These are phyloP conservation scores for Penicillium italicum DNA, from an alignment of 2,329 filamentous ascomycete species.

Conservation along the genomic window DNA sequence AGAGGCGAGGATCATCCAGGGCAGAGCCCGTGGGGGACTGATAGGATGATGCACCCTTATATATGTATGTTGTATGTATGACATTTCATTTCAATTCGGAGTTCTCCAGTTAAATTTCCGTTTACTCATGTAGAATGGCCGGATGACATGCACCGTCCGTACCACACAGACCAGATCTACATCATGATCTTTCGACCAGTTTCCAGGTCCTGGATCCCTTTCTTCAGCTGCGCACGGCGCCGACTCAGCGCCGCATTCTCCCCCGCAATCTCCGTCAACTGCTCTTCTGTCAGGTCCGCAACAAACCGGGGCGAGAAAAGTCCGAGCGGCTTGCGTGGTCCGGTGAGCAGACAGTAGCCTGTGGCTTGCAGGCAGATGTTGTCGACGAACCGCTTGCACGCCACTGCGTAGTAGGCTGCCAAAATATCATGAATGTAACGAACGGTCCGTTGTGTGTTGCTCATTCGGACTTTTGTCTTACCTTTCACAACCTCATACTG, in stretches of 20 bases:
- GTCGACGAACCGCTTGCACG: conserved; percentile 61
- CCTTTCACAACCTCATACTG: not conserved
- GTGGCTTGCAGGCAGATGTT: conserved; percentile 58
- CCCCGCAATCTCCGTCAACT: conserved; percentile 57
- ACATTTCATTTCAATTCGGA: not conserved
- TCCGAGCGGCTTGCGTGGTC: conserved; percentile 50
- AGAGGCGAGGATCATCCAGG: conserved; percentile 28
- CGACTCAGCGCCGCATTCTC: conserved; percentile 47
- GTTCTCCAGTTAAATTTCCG: not conserved
- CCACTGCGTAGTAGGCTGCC: conserved; percentile 59
- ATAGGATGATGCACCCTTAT: conserved; percentile 3
- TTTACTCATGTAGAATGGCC: not conserved
- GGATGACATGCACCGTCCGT: not conserved
- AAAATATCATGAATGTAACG: conserved; percentile 61
- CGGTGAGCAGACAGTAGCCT: conserved; percentile 52
- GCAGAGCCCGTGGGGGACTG: conserved; percentile 18
- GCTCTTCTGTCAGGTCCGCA: conserved; percentile 43
- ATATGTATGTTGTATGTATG: not conserved
- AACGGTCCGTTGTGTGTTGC: conserved; percentile 15
- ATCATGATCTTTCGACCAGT: not conserved
- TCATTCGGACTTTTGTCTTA: not conserved
- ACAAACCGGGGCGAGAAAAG: conserved; percentile 54
- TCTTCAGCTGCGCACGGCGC: not conserved
- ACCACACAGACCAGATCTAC: not conserved
- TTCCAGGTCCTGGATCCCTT: not conserved